Percentiles rank a stretch among this genome's conserved stretches.
Evolutionary conservation across 176 grass and related monocot genomes (phyloP).

Genomic region (barley (Hordeum vulgare)): MorexV3_pseudomolecules_assembly NC_058524.1:611755840-611756339

Average conservation of each 20-base stretch:
- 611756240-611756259: constrained; percentile 28
- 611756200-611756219: background rate
- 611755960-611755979: background rate
- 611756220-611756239: constrained; percentile 42
- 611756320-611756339: constrained; percentile 67
- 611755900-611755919: background rate
- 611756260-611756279: constrained; percentile 76
- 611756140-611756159: background rate
- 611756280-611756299: constrained; percentile 77
- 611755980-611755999: background rate
- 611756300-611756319: constrained; percentile 73
- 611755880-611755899: background rate
- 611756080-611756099: background rate
- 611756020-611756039: background rate
- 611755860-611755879: background rate
- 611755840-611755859: constrained; percentile 17
- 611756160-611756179: background rate
- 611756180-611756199: background rate
- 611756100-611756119: background rate
- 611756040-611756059: background rate
- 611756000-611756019: background rate
- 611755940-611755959: background rate
- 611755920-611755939: background rate
- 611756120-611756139: background rate
- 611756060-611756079: background rate